A percentile compares a stretch with the other conserved stretches of the same genome.
These are phyloP conservation scores for Macrolepiota albuminosa DNA, from an alignment of 768 basidiomycete genomes.

Conservation along the genomic window DNA sequence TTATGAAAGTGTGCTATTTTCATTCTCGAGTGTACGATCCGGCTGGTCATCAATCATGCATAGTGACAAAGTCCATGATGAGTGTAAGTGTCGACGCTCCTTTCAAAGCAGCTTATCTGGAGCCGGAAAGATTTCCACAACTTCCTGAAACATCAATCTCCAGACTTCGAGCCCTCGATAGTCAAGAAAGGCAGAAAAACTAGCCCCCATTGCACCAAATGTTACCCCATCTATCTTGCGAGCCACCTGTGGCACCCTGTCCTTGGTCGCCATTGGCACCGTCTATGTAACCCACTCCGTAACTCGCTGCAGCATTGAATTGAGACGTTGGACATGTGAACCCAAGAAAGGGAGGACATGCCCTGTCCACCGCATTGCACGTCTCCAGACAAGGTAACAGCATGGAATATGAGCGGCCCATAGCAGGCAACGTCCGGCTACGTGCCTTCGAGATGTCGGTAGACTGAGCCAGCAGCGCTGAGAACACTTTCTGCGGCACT, in stretches of 20 bases:
- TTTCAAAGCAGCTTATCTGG: neutral
- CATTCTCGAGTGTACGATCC: neutral
- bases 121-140: neutral
- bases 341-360: conserved; percentile 70
- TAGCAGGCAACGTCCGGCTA: conserved; percentile 43
- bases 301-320: conserved; percentile 64
- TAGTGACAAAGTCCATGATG: neutral
- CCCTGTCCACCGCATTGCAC: conserved; percentile 67
- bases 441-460: conserved; percentile 35
- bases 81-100: neutral
- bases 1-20: no score
- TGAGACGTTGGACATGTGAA: conserved; percentile 60
- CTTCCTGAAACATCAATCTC: neutral
- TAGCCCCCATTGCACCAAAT: conserved; percentile 60
- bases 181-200: neutral
- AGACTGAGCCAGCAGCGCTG: conserved; percentile 45
- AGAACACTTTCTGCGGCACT: conserved; percentile 28
- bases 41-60: neutral
- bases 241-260: conserved; percentile 45
- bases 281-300: conserved; percentile 76
- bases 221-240: conserved; percentile 69
- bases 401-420: conserved; percentile 44
- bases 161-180: neutral
- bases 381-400: conserved; percentile 78
- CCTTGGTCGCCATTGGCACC: conserved; percentile 41